Evolutionary conservation across 2,329 filamentous ascomycete species (phyloP), one percentile per base, ranked within the genome.

Genomic region (Fusarium piperis): DNA sequence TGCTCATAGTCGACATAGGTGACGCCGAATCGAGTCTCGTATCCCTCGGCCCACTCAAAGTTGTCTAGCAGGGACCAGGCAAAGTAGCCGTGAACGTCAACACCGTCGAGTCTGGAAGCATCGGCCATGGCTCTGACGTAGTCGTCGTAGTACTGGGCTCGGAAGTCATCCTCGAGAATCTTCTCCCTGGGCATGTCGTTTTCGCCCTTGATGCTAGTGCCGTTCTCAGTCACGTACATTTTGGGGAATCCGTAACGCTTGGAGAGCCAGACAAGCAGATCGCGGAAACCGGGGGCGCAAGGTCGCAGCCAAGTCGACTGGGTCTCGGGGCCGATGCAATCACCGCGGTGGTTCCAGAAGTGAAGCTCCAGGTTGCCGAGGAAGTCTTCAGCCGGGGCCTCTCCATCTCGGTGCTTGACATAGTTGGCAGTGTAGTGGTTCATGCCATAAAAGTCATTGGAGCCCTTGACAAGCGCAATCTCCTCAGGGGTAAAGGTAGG

Each of bases 361-460:
- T 92, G 86, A 2, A 90, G 87, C 76, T 96, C 92, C 36, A 97
- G 83, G 80, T 97, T 92, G 59, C 94, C 94, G 13, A 89, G 83
- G 81, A 90, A 90, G 83, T 97, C 94, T 57, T 92, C 86, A 5
- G 84, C 83, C 1, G 88, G 85, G 0, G 93, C 83, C 53, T 86
- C 83, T 8, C 86, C 87, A 9, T 88, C 86, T 77, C 90, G 89
- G 83, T 95, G 91, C 80, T 90, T 91, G 83, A 97, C 91, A 83
- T 93, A 97, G 86, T 96, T 93, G 78, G 93, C 92, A 57, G 93
- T 95, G 85, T 97, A 97, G 86, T 94, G 92, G 85, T 97, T 97
- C 93, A 95, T 95, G 80, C 93, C 94, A 81, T 97, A 97, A 83
- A 97, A 97, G 85, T 97, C 94, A 81, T 96, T 96, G 79, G 91